These are phyloP conservation scores for Flaveria trinervia DNA, from an alignment of 129 eudicot species.

Conservation along the genomic window DNA sequence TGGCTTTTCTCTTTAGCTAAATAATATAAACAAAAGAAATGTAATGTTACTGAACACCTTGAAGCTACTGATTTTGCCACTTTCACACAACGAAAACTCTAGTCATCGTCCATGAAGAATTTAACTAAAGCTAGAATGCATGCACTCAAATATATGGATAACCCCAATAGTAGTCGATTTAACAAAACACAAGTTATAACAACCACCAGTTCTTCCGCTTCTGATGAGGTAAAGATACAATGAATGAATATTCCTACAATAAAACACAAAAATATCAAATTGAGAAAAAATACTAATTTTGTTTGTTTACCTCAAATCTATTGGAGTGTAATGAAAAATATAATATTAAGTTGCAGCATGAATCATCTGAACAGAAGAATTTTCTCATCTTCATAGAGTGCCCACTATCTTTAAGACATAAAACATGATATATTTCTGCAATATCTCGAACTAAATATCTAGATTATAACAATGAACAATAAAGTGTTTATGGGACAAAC, in stretches of 20 bases:
- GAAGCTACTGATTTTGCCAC: conserved; percentile 64
- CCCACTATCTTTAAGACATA: too few species aligned
- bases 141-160: too few species aligned
- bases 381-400: too few species aligned
- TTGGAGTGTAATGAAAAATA: too few species aligned
- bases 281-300: too few species aligned
- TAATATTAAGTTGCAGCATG: too few species aligned
- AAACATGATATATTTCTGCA: conserved; percentile 67
- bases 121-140: conserved; percentile 54
- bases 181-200: conserved; percentile 50
- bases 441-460: conserved; percentile 48
- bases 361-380: too few species aligned
- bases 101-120: conserved; percentile 63
- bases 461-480: background rate
- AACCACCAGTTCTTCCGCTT: conserved; percentile 64
- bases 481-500: background rate
- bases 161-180: too few species aligned
- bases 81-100: conserved; percentile 54
- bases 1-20: background rate
- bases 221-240: conserved; percentile 49
- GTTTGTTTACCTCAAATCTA: too few species aligned
- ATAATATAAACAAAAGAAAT: background rate
- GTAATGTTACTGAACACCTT: conserved; percentile 46
- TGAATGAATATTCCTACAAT: conserved; percentile 52
- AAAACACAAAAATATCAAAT: background rate